Evolutionary conservation across 164 flowering plant genomes (phyloP).

Genomic region (Amborella trichopoda): DNA sequence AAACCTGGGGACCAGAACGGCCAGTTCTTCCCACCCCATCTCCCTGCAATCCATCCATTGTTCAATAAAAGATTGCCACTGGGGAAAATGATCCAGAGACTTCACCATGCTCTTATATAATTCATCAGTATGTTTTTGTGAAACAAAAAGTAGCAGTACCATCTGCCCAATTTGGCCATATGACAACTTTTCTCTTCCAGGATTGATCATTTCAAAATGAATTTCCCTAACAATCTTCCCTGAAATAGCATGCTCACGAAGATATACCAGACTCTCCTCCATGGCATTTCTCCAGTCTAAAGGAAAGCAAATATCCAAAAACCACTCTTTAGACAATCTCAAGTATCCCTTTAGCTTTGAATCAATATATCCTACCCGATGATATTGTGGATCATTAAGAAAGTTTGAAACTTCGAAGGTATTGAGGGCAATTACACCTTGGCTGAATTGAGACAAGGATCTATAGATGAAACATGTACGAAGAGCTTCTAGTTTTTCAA

Average conservation of each 20-base stretch:
- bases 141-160: slow-evolving; percentile 28
- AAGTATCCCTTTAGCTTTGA: slow-evolving; percentile 14
- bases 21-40: slow-evolving; percentile 3
- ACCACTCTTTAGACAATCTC: slow-evolving; percentile 8
- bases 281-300: slow-evolving; percentile 21
- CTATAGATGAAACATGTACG: slow-evolving; percentile 4
- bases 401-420: slow-evolving; percentile 23
- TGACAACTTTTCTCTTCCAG: slow-evolving; percentile 14
- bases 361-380: slow-evolving; percentile 2
- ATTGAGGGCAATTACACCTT: slow-evolving; percentile 11
- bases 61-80: slow-evolving; percentile 31
- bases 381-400: slow-evolving; percentile 16
- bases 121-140: slow-evolving; percentile 17
- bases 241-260: slow-evolving; percentile 27
- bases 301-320: slow-evolving; percentile 25
- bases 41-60: slow-evolving; percentile 6
- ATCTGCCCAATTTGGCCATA: slow-evolving; percentile 45
- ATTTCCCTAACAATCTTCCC: slow-evolving; percentile 25
- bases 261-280: slow-evolving; percentile 18
- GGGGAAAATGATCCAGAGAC: slow-evolving; percentile 8
- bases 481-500: slow-evolving; percentile 28
- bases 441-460: slow-evolving; percentile 15
- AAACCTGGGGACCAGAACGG: slow-evolving; percentile 11
- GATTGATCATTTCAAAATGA: slow-evolving; percentile 8
- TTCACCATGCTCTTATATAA: slow-evolving; percentile 13